Evolutionary conservation across 179 eudicot species (phyloP).

Genomic region (Pouteria campechiana): DNA sequence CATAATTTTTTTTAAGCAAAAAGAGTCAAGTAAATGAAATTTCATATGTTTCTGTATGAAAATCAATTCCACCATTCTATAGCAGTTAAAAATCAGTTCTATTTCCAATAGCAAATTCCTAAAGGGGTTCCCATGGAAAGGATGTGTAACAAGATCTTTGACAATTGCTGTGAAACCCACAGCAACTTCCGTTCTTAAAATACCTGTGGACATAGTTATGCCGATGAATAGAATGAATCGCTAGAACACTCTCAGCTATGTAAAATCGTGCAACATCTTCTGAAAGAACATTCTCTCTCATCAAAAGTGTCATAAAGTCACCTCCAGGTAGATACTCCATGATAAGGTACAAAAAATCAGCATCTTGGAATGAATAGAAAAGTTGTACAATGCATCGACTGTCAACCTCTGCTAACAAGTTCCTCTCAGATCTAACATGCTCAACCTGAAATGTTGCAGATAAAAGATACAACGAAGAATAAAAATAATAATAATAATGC

Average conservation of each 20-base stretch:
- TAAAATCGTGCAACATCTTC: constrained; percentile 72
- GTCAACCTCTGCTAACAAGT: constrained; percentile 63
- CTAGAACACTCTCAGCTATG: constrained; percentile 61
- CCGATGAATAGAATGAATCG: constrained; percentile 59
- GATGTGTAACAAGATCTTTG: too few relatives aligned
- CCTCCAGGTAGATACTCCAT: constrained; percentile 82
- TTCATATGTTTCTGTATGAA: too few relatives aligned
- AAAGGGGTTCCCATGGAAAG: too few relatives aligned
- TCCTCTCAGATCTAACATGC: constrained; percentile 71
- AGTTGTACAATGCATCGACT: constrained; percentile 67
- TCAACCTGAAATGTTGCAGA: constrained; percentile 41
- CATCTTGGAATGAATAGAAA: constrained; percentile 61
- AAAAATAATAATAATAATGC: too few relatives aligned
- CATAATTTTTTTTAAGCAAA: too few relatives aligned
- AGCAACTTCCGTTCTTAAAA: not conserved
- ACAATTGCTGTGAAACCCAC: too few relatives aligned
- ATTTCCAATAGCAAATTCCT: too few relatives aligned
- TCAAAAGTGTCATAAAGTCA: constrained; percentile 61
- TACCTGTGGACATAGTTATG: constrained; percentile 67
- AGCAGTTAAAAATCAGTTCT: too few relatives aligned
- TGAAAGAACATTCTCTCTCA: constrained; percentile 61
- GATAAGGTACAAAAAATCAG: constrained; percentile 54
- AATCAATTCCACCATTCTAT: too few relatives aligned
- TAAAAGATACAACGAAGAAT: too few relatives aligned
- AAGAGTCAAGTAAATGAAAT: too few relatives aligned